Base-by-base conservation (phyloP, 805 yeast species). In the Metschnikowia gelsemii region DNA sequence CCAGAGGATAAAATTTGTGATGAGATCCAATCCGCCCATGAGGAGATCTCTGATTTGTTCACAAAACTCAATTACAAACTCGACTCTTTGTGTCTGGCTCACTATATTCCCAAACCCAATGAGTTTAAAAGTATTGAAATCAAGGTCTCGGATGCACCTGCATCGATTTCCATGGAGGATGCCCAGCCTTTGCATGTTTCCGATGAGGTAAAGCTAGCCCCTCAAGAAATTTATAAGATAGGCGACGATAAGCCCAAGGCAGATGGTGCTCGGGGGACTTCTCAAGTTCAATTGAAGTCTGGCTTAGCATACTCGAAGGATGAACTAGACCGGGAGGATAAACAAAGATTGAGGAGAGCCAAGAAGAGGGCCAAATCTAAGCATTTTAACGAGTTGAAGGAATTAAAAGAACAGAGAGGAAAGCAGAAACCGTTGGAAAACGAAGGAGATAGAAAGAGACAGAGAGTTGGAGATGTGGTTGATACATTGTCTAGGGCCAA, bases 51-150 rank as follows among this genome's bases (percentile, higher is more conserved):
- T 12, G 80, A 73, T 25, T 57, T 91, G 43, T 89, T 79, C 57
- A 73, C 75, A 32, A 68, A 68, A 9, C 69, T 91, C 25, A 73
- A 76, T 35, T 80, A 84, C 56, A 84, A 84, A 52, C 76, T 91
- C 36, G 98, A 93, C 62, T 81, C 96, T 4, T 72, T 91, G 42
- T 80, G 95, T 37, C 89, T 97, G n/a, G 95, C 96, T 49, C 95
- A 89, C 61, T 93, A 84, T 68, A 77, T 89, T 46, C 99, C 99
- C 38, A 87, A 84, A 63, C 96, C 96, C 13, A 80, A 86, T 27
- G 82, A 86, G 61, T 60, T 56, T 51, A 84, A 87, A 54, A 67
- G 82, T 17, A 68, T 91, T 47, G 89, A 86, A 43, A 82, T 93
- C 57, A 87, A 84, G 59, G 87, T 89, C 27, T 59, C 57, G 24